phyloP scores from a whole-genome alignment of 1,139 yeast species.

The Starmera stellimalicola region DNA sequence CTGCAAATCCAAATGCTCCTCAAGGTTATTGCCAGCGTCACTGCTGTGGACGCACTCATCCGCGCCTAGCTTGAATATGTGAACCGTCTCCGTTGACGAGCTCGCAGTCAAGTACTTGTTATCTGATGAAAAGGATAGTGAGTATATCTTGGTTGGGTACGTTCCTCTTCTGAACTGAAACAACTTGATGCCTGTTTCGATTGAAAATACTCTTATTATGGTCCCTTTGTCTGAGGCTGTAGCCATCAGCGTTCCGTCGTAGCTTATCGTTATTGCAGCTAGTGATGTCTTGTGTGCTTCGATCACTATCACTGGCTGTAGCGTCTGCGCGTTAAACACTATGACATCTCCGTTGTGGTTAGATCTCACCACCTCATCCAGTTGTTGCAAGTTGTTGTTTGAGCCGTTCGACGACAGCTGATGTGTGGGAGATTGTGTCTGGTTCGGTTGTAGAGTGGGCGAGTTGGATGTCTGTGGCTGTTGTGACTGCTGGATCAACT shows the following conservation, averaged over 20 bases:
- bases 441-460: slow-evolving; percentile 10
- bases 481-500: neutral
- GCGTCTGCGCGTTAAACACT: slow-evolving; percentile 62
- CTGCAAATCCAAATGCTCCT: slow-evolving; percentile 8
- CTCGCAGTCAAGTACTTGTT: slow-evolving; percentile 73
- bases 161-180: slow-evolving; percentile 93
- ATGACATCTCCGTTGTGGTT: slow-evolving; percentile 75
- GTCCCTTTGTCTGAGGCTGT: slow-evolving; percentile 97
- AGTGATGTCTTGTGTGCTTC: slow-evolving; percentile 89
- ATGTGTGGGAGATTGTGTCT: neutral
- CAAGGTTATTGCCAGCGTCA: slow-evolving; percentile 1
- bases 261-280: slow-evolving; percentile 69
- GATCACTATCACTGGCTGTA: slow-evolving; percentile 82
- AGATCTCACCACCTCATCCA: slow-evolving; percentile 1
- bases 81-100: slow-evolving; percentile 89
- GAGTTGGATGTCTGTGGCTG: slow-evolving; percentile 10
- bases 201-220: slow-evolving; percentile 79
- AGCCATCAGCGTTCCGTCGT: slow-evolving; percentile 77
- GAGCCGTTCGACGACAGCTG: neutral
- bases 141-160: slow-evolving; percentile 82
- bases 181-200: slow-evolving; percentile 70
- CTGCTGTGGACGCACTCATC: slow-evolving; percentile 3
- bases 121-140: slow-evolving; percentile 70
- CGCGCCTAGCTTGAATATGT: slow-evolving; percentile 62
- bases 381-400: neutral